Evolutionary conservation across 2,329 filamentous ascomycete genomes (phyloP).

Genomic region (Colletotrichum salicis): DNA sequence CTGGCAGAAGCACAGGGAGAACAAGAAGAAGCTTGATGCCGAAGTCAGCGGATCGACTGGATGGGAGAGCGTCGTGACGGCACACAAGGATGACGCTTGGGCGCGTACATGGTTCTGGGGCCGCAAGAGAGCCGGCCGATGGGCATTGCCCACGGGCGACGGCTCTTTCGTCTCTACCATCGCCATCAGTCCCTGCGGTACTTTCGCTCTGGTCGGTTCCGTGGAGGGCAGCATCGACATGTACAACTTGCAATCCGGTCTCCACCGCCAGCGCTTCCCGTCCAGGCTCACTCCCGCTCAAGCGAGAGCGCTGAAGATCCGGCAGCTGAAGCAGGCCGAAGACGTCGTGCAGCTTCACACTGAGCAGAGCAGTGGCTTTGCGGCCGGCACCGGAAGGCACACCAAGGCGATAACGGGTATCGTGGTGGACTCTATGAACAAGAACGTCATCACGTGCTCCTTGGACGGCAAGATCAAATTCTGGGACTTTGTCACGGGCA

Average conservation of each 20-base stretch:
- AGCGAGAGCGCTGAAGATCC: slow-evolving; percentile 78
- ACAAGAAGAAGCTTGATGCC: slow-evolving; percentile 72
- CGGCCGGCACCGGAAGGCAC: slow-evolving; percentile 75
- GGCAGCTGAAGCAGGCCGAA: slow-evolving; percentile 68
- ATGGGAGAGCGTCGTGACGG: slow-evolving; percentile 97
- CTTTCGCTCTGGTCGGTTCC: slow-evolving; percentile 91
- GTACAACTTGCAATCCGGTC: slow-evolving; percentile 95
- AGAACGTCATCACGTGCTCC: slow-evolving; percentile 84
- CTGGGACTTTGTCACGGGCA: slow-evolving; percentile 92
- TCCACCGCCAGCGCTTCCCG: slow-evolving; percentile 88
- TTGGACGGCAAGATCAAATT: slow-evolving; percentile 96
- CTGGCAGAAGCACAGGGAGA: slow-evolving; percentile 81
- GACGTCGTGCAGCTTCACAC: slow-evolving; percentile 66
- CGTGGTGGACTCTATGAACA: slow-evolving; percentile 89
- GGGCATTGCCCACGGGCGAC: slow-evolving; percentile 91
- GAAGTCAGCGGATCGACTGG: slow-evolving; percentile 83
- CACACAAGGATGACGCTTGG: slow-evolving; percentile 84
- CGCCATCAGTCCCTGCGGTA: slow-evolving; percentile 89
- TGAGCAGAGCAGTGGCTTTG: slow-evolving; percentile 54
- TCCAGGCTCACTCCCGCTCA: slow-evolving; percentile 81
- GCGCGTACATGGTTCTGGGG: slow-evolving; percentile 99
- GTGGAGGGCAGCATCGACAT: slow-evolving; percentile 86
- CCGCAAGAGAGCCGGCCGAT: slow-evolving; percentile 89
- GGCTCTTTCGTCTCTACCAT: slow-evolving; percentile 85
- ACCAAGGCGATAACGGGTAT: slow-evolving; percentile 85